These are phyloP conservation scores for Phylloporus arenicola DNA, from an alignment of 768 basidiomycete species.

Conservation along the genomic window DNA sequence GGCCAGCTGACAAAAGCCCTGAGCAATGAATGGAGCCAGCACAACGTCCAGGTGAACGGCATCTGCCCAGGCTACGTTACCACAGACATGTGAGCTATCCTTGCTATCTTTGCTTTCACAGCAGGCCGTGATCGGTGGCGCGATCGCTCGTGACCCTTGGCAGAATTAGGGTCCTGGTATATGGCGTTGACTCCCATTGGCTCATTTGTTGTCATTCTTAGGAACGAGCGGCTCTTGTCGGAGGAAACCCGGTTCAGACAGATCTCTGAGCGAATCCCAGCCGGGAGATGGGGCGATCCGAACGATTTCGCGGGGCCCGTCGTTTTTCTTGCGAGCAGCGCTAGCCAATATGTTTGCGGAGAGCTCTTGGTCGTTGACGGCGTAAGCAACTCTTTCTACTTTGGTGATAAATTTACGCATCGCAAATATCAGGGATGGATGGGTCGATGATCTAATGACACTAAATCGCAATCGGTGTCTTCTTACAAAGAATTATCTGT, in stretches of 20 bases:
- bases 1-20: slow-evolving; percentile 85
- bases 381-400: slow-evolving; percentile 36
- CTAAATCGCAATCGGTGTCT: slow-evolving; percentile 1
- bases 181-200: slow-evolving; percentile 4
- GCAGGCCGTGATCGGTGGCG: slow-evolving; percentile 5
- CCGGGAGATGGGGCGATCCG: slow-evolving; percentile 62
- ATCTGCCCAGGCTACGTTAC: slow-evolving; percentile 86
- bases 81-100: slow-evolving; percentile 71
- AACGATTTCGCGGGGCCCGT: slow-evolving; percentile 63
- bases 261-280: slow-evolving; percentile 68
- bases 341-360: slow-evolving; percentile 64
- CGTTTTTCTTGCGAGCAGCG: slow-evolving; percentile 59
- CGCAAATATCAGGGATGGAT: slow-evolving; percentile 50
- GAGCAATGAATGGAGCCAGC: slow-evolving; percentile 88
- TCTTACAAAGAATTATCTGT: neutral
- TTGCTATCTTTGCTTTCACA: slow-evolving; percentile 8
- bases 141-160: neutral
- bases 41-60: slow-evolving; percentile 84
- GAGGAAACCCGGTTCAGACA: slow-evolving; percentile 58
- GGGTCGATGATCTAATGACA: slow-evolving; percentile 37
- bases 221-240: slow-evolving; percentile 60
- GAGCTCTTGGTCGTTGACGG: slow-evolving; percentile 66
- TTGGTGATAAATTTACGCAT: slow-evolving; percentile 1
- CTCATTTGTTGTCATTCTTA: slow-evolving; percentile 26
- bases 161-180: neutral